These are phyloP conservation scores for Stephania cephalantha DNA, from an alignment of 164 flowering plant species.

Conservation along the genomic window DNA sequence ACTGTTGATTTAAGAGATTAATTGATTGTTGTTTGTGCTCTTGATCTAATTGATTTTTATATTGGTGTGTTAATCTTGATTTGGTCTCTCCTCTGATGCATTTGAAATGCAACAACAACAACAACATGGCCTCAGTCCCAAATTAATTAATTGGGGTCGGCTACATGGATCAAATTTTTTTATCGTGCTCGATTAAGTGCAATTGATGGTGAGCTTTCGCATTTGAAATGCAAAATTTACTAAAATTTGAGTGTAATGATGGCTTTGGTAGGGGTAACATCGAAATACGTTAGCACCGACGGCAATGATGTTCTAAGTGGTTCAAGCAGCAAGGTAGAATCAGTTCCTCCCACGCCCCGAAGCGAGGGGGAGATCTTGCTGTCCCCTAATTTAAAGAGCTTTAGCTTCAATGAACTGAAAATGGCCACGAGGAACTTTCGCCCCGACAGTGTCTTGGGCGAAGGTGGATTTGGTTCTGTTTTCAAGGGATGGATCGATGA, in stretches of 20 bases:
- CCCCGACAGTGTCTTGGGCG: slow-evolving; percentile 85
- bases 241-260: background rate
- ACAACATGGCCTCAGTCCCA: too few species aligned
- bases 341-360: slow-evolving; percentile 39
- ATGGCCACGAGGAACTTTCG: slow-evolving; percentile 78
- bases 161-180: too few species aligned
- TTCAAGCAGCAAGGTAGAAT: slow-evolving; percentile 34
- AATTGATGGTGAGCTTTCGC: too few species aligned
- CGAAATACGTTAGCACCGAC: slow-evolving; percentile 27
- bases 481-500: slow-evolving; percentile 90
- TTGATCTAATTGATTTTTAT: background rate
- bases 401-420: slow-evolving; percentile 50
- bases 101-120: background rate
- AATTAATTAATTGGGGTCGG: too few species aligned
- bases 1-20: background rate
- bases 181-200: too few species aligned
- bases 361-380: slow-evolving; percentile 68
- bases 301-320: slow-evolving; percentile 29
- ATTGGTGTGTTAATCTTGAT: background rate
- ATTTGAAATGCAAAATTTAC: background rate
- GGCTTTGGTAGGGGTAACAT: slow-evolving; percentile 26
- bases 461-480: slow-evolving; percentile 86
- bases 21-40: too few species aligned
- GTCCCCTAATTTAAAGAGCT: slow-evolving; percentile 55
- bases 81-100: background rate